Base-by-base conservation (phyloP, 208 protist species). In the Borovskyia barvae region DNA sequence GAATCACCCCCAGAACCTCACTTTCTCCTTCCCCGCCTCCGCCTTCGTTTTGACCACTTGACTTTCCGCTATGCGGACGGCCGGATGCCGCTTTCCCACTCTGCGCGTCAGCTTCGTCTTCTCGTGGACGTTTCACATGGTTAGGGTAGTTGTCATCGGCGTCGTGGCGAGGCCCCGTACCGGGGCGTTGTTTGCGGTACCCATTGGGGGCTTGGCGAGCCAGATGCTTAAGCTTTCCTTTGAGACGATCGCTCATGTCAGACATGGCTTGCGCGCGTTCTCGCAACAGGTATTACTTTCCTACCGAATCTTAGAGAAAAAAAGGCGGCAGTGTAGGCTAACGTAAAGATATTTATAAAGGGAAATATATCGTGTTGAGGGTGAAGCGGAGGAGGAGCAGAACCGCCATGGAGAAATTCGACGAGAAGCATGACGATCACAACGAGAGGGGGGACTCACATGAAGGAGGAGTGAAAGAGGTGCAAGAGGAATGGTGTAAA, bases 1-100 rank as follows among this genome's bases (percentile, higher is more conserved):
- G 89, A 53, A 95, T 93, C 0, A 95, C 79, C 20, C 89, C 89
- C 24, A 88, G 72, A 36, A 75, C 67, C 52, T 47, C 48, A 32
- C 41, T 22, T 36, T 63, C 61, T 42, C 40, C 66, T 20, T 72
- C 66, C 36, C 24, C 48, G 0, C 66, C 55, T 2, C 9, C 30
- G 5, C 59, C 46, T 48, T 20, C 56, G 33, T 40, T 50, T 5
- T 68, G 55, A 14, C 26, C 58, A 14, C 64, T 45, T 22, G 32
- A n/a, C 66, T 53, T 68, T 26, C 25, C 51, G 8, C 32, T 40
- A 9, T 35, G 11, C 12, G 37, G 28, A 0, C 28, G 49, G 20
- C 35, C 22, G 22, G 35, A 30, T 7, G 32, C 22, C n/a, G 57
- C 25, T 43, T 55, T 55, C 36, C 29, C 41, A 9, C 33, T 20